Percentiles rank a stretch among this genome's conserved stretches.
phyloP scores from a whole-genome alignment of 768 basidiomycete genomes.

The Leccinum subgranulosum region DNA sequence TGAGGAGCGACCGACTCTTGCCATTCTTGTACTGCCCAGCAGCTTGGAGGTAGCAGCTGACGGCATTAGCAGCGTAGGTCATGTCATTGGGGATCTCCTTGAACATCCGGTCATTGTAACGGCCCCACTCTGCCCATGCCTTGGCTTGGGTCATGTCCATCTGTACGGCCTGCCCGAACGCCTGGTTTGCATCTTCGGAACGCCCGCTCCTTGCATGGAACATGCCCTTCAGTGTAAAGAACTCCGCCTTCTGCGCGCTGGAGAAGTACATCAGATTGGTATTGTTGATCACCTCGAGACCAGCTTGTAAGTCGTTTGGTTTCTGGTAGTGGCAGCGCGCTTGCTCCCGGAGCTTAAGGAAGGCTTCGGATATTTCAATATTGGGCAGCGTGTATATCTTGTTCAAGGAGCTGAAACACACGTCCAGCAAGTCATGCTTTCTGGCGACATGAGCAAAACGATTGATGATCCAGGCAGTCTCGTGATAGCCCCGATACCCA shows the following conservation, averaged over 20 bases:
- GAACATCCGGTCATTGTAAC: conserved; percentile 90
- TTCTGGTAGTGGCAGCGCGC: conserved; percentile 98
- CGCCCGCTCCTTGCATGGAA: conserved; percentile 88
- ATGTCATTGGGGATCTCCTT: conserved; percentile 77
- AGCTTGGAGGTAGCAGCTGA: conserved; percentile 97
- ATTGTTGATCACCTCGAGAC: conserved; percentile 98
- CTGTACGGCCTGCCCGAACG: conserved; percentile 94
- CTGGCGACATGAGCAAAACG: conserved; percentile 98
- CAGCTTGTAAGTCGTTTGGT: conserved; percentile 87
- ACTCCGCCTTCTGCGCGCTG: conserved; percentile 91
- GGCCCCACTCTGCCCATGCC: conserved; percentile 98
- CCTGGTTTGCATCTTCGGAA: conserved; percentile 84
- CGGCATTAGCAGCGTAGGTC: conserved; percentile 81
- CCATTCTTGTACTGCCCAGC: conserved; percentile 92
- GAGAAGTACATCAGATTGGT: conserved; percentile 99
- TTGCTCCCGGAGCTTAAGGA: conserved; percentile 97
- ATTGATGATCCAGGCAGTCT: conserved; percentile 99
- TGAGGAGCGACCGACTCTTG: conserved; percentile 88
- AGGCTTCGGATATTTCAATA: conserved; percentile 99
- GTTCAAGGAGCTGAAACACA: conserved; percentile 90
- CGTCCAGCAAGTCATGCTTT: conserved; percentile 94
- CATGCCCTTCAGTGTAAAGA: conserved; percentile 98
- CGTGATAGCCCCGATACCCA: conserved; percentile 96
- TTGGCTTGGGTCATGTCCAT: conserved; percentile 94
- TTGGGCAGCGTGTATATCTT: conserved; percentile 99